These are phyloP conservation scores for Plasmopara muralis DNA, from an alignment of 352 stramenopile genomes.

Conservation along the genomic window DNA sequence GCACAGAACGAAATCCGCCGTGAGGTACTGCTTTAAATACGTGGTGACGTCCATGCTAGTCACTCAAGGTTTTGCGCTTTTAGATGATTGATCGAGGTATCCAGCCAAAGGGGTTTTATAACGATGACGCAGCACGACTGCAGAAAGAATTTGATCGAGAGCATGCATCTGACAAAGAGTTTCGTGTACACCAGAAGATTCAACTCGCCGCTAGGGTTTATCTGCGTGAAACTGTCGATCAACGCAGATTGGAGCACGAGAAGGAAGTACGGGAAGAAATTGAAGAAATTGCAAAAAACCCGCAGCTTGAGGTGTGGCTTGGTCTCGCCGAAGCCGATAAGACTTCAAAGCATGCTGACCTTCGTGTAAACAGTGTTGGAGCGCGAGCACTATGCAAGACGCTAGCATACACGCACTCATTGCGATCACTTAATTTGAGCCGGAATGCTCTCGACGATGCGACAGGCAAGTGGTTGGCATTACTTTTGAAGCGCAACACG, in stretches of 20 bases:
- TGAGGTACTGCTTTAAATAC: conserved; percentile 28
- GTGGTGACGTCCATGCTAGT: background rate
- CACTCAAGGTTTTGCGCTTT: conserved; percentile 4
- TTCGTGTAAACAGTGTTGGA: conserved; percentile 48
- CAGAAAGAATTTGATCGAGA: conserved; percentile 78
- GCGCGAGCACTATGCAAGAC: conserved; percentile 62
- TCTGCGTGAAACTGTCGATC: conserved; percentile 65
- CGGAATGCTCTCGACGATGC: conserved; percentile 62
- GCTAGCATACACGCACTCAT: conserved; percentile 57
- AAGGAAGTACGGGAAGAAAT: conserved; percentile 69
- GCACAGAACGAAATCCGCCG: conserved; percentile 79
- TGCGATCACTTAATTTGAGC: conserved; percentile 55
- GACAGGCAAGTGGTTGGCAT: conserved; percentile 51
- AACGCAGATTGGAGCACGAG: conserved; percentile 56
- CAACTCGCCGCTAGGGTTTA: conserved; percentile 72
- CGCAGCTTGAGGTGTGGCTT: conserved; percentile 70
- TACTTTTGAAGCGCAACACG: conserved; percentile 56
- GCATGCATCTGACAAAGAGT: conserved; percentile 55
- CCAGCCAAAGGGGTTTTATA: conserved; percentile 81
- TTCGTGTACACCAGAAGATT: conserved; percentile 55
- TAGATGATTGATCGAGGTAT: conserved; percentile 80
- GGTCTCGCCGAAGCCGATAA: conserved; percentile 46
- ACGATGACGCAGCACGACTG: conserved; percentile 71
- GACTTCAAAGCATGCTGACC: conserved; percentile 43
- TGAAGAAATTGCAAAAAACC: conserved; percentile 56